Evolutionary conservation across 2,329 filamentous ascomycete genomes (phyloP).

Genomic region (Huntiella abstrusa): DNA sequence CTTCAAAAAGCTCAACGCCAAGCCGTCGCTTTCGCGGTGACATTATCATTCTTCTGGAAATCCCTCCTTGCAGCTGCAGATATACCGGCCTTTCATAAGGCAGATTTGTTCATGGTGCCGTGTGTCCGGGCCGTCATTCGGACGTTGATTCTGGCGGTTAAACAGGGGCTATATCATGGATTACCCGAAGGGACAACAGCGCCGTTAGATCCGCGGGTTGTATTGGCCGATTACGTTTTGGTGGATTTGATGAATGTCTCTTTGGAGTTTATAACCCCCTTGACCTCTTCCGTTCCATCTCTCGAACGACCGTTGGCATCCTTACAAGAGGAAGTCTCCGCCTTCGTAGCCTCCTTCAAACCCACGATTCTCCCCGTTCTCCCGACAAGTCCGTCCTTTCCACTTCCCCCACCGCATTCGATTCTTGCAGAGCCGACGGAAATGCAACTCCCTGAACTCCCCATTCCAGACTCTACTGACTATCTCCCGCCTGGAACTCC

Average conservation of each 20-base stretch:
- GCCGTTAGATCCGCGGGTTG: constrained; percentile 14
- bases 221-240: background rate
- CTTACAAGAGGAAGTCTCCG: too few species aligned
- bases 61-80: constrained; percentile 19
- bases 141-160: constrained; percentile 20
- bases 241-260: background rate
- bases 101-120: constrained; percentile 11
- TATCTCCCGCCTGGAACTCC: constrained; percentile 12
- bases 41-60: constrained; percentile 19
- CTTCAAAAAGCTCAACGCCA: constrained; percentile 21
- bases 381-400: too few species aligned
- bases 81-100: constrained; percentile 20
- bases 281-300: constrained; percentile 12
- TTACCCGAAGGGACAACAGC: constrained; percentile 20
- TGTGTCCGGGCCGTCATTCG: constrained; percentile 13
- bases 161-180: constrained; percentile 20
- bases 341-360: too few species aligned
- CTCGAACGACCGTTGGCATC: background rate
- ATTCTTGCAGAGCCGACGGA: too few species aligned
- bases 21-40: constrained; percentile 22
- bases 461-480: background rate
- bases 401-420: too few species aligned
- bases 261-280: constrained; percentile 19
- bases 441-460: too few species aligned
- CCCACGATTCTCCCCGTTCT: too few species aligned